Base-by-base conservation (phyloP, 202 grass and related monocot species). In the Miscanthus sacchariflorus region DNA sequence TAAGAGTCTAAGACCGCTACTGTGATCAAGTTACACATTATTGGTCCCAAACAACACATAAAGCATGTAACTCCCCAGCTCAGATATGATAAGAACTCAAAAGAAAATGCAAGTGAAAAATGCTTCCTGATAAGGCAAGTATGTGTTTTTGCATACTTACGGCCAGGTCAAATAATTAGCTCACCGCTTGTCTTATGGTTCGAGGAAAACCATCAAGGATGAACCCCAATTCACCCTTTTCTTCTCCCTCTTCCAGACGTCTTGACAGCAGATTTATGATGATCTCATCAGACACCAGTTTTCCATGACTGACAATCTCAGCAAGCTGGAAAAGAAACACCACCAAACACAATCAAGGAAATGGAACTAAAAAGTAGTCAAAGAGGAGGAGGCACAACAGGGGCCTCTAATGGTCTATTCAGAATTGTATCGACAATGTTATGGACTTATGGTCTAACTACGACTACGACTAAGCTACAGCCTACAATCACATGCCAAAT, bases 141-240 rank as follows among this genome's bases (percentile, higher is more conserved):
- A 81, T 19, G 43, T 87, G 48, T 64, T 68, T 68, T 70, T 82
- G 77, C 49, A 85, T 88, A 93, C 89, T 95, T 91, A 93, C 81
- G 6, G 69, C 73, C 42, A 72, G 66, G 82, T 68, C 4, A 90
- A 81, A 68, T 87, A 89, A 85, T 84, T 95, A 91, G 86, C 97
- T 99, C 87, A 99, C 97, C 93, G 94, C 93, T 99, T 97, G 94
- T 92, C 86, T 92, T 88, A 93, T 89, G 27, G 97, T 99, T 66
- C 94, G 90, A 42, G 97, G 97, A 82, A 99, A 99, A 25, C 97
- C 97, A 86, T 97, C 94, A 74, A 99, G 94, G 83, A 97, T 99
- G 84, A 99, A 99, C 11, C 94, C 97, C 24, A 92, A 83, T 90
- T 95, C 94, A 87, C 94, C 91, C 64, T 95, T 97, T 42, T 86